Conservation (phyloP, 2,329 filamentous ascomycete genomes). For the Cadophora sp. region DNA sequence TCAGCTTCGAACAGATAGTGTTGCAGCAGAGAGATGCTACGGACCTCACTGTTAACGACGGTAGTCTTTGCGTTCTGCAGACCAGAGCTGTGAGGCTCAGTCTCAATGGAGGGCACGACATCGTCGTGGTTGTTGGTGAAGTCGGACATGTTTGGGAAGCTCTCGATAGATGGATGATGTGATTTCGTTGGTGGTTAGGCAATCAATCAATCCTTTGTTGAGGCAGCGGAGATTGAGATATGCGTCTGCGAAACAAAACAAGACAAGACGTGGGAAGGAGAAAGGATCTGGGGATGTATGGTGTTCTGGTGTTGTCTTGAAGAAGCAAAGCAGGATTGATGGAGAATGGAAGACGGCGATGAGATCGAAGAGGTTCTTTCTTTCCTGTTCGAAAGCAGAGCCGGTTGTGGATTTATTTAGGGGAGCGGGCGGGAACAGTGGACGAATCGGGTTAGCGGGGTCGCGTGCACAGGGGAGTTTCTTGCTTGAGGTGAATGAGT, state of each 20-base stretch:
- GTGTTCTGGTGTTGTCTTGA: conserved; percentile 7
- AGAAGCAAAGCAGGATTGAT: not conserved
- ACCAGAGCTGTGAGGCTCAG: conserved; percentile 24
- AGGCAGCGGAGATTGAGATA: conserved; percentile 3
- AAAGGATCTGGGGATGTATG: not conserved
- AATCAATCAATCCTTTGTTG: conserved; percentile 7
- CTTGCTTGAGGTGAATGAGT: too few relatives aligned
- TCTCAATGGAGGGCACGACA: conserved; percentile 39
- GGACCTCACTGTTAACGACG: conserved; percentile 41
- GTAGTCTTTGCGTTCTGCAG: conserved; percentile 38
- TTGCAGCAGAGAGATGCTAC: conserved; percentile 17
- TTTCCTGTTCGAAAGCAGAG: not conserved
- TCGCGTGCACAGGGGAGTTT: conserved; percentile 22
- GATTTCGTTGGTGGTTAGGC: conserved; percentile 15
- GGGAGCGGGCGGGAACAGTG: not conserved
- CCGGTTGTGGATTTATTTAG: not conserved
- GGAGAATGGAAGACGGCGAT: conserved; percentile 17
- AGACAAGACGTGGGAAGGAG: not conserved
- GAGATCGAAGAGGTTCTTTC: not conserved
- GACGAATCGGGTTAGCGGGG: conserved; percentile 23
- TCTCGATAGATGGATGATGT: conserved; percentile 22
- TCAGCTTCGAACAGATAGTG: conserved; percentile 32
- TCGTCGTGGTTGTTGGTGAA: conserved; percentile 32
- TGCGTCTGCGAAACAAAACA: not conserved
- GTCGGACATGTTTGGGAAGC: conserved; percentile 37